Evolutionary conservation across 352 stramenopile genomes (phyloP).

Genomic region (Pilasporangium apinafurcum): DNA sequence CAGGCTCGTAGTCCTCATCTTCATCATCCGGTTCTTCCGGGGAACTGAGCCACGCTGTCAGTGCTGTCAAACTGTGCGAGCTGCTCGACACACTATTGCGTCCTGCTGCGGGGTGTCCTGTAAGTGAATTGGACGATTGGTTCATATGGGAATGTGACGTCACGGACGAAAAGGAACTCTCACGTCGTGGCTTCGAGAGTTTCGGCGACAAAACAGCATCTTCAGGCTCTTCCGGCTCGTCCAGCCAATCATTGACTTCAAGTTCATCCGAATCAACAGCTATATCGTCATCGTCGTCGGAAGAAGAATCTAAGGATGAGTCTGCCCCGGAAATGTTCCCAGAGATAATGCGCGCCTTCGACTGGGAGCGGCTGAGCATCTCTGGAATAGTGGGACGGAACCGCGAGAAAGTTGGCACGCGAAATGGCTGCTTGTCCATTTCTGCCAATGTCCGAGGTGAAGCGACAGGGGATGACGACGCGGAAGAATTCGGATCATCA

Average conservation of each 20-base stretch:
- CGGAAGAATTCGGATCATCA: slow-evolving; percentile 7
- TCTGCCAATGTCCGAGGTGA: slow-evolving; percentile 10
- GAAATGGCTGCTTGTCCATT: slow-evolving; percentile 14
- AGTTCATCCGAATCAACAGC: slow-evolving; percentile 40
- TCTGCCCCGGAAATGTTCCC: slow-evolving; percentile 24
- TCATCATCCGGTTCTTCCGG: slow-evolving; percentile 62
- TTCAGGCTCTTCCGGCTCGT: slow-evolving; percentile 68
- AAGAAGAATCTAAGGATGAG: slow-evolving; percentile 23
- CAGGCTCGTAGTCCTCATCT: slow-evolving; percentile 56
- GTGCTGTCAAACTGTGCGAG: slow-evolving; percentile 49
- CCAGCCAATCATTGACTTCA: slow-evolving; percentile 69
- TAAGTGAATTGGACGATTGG: slow-evolving; percentile 26
- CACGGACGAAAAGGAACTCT: slow-evolving; percentile 51
- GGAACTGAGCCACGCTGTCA: slow-evolving; percentile 62
- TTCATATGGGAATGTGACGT: slow-evolving; percentile 29
- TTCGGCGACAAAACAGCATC: slow-evolving; percentile 52
- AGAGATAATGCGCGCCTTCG: slow-evolving; percentile 11
- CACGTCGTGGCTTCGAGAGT: slow-evolving; percentile 11
- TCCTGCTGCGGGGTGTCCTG: slow-evolving; percentile 10
- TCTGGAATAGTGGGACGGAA: slow-evolving; percentile 4
- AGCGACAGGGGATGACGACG: slow-evolving; percentile 12
- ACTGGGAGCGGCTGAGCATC: slow-evolving; percentile 6
- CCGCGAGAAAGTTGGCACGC: slow-evolving; percentile 11
- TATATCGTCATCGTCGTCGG: slow-evolving; percentile 18
- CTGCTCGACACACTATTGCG: slow-evolving; percentile 41